Evolutionary conservation across 2,329 filamentous ascomycete species (phyloP).

Genomic region (Cladosporium sp.): DNA sequence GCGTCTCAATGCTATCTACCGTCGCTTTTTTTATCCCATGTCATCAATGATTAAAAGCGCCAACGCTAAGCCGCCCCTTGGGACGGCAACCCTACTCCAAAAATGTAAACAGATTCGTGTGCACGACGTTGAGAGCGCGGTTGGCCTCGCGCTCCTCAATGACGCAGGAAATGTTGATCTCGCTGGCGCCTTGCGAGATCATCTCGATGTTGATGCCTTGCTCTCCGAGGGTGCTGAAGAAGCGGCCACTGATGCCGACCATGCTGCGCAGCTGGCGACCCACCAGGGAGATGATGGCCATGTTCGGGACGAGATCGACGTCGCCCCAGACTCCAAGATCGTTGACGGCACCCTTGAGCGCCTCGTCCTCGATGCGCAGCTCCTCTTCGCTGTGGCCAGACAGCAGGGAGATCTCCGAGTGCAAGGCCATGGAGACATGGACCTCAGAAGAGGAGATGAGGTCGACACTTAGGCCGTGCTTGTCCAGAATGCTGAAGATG

Average conservation of each 20-base stretch:
- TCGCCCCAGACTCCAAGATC: constrained; percentile 81
- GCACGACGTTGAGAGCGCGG: constrained; percentile 90
- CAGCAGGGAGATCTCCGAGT: constrained; percentile 66
- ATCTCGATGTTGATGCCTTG: constrained; percentile 97
- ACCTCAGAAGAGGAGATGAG: constrained; percentile 96
- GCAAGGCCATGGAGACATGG: constrained; percentile 95
- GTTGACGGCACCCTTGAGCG: constrained; percentile 56
- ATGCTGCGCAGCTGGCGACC: constrained; percentile 98
- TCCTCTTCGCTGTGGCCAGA: constrained; percentile 49
- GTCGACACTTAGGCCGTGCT: constrained; percentile 85
- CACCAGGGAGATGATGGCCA: constrained; percentile 94
- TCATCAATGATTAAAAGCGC: constrained; percentile 15
- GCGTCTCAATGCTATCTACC: background rate
- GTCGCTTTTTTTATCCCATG: background rate
- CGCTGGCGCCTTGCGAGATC: constrained; percentile 97
- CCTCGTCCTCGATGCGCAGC: constrained; percentile 48
- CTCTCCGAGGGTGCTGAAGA: constrained; percentile 93
- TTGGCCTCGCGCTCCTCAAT: constrained; percentile 90
- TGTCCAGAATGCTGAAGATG: constrained; percentile 89
- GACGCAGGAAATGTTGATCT: constrained; percentile 99
- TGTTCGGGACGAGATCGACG: constrained; percentile 84
- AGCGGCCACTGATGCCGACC: constrained; percentile 83
- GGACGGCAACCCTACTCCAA: constrained; percentile 59
- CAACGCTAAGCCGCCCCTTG: constrained; percentile 15
- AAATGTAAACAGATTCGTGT: constrained; percentile 96